These are phyloP conservation scores for Acacia confusa DNA, from an alignment of 306 rosid genomes.

Conservation along the genomic window DNA sequence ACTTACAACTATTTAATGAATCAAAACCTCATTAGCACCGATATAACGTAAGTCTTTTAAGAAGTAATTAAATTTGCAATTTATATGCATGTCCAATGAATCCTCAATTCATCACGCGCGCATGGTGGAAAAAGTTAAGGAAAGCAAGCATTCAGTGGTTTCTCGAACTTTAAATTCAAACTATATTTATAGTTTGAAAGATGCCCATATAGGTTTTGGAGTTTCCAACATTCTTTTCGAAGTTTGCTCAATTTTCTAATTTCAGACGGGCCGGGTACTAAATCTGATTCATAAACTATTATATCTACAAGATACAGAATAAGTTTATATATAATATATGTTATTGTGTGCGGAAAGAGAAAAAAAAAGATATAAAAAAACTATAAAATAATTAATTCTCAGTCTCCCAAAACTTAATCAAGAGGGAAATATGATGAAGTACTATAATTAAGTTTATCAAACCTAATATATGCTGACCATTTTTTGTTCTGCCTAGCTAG, in stretches of 20 bases:
- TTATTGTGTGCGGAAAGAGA: neutral
- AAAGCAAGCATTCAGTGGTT: neutral
- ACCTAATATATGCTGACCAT: too few relatives aligned
- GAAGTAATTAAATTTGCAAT: neutral
- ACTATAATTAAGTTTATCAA: too few relatives aligned
- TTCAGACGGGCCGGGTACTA: neutral
- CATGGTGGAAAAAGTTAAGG: neutral
- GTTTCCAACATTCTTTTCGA: neutral
- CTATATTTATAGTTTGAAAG: neutral
- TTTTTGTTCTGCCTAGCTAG: too few relatives aligned
- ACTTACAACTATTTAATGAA: neutral
- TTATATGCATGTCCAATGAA: neutral
- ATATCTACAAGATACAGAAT: neutral
- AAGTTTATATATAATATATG: neutral
- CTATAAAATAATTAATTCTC: neutral
- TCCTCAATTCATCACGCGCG: neutral
- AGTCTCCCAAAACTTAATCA: neutral
- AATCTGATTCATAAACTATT: too few relatives aligned
- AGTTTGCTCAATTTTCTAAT: neutral
- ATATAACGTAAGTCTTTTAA: neutral
- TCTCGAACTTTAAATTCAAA: neutral
- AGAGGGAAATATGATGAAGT: too few relatives aligned
- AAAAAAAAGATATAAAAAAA: neutral
- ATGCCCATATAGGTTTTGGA: neutral
- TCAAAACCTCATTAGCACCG: neutral